Percentiles rank a stretch among this genome's conserved stretches.
These are phyloP conservation scores for Myriosclerotinia scirpicola DNA, from an alignment of 2,329 filamentous ascomycete species.

Conservation along the genomic window DNA sequence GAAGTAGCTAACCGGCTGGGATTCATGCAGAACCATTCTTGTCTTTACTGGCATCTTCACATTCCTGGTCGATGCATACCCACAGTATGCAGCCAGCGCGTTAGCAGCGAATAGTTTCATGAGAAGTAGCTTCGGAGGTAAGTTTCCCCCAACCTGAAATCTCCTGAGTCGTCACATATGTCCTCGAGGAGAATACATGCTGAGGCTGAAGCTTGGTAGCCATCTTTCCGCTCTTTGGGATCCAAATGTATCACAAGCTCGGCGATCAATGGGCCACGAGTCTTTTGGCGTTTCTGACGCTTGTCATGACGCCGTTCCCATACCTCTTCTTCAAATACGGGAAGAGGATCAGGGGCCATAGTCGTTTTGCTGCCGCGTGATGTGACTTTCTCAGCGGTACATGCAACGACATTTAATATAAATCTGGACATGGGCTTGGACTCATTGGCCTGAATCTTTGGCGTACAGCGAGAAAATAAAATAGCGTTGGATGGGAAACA, in stretches of 20 bases:
- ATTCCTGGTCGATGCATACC: constrained; percentile 76
- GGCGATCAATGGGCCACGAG: constrained; percentile 70
- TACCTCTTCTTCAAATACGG: constrained; percentile 63
- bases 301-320: constrained; percentile 64
- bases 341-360: constrained; percentile 55
- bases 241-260: constrained; percentile 68
- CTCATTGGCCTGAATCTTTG: constrained; percentile 8
- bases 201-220: constrained; percentile 48
- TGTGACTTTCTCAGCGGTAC: constrained; percentile 13
- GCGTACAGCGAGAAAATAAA: neutral
- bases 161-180: constrained; percentile 3
- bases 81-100: constrained; percentile 71
- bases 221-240: constrained; percentile 73
- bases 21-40: constrained; percentile 61
- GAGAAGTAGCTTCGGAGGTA: constrained; percentile 68
- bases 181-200: constrained; percentile 12
- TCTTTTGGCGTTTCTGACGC: constrained; percentile 59
- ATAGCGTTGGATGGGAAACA: constrained; percentile 4
- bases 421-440: constrained; percentile 11
- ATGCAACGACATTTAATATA: constrained; percentile 19
- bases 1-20: constrained; percentile 36
- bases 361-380: constrained; percentile 50
- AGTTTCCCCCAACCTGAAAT: constrained; percentile 22
- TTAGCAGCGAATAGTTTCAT: constrained; percentile 83
- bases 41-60: constrained; percentile 85